phyloP scores from a whole-genome alignment of 768 basidiomycete species.

The Russula lepida region DNA sequence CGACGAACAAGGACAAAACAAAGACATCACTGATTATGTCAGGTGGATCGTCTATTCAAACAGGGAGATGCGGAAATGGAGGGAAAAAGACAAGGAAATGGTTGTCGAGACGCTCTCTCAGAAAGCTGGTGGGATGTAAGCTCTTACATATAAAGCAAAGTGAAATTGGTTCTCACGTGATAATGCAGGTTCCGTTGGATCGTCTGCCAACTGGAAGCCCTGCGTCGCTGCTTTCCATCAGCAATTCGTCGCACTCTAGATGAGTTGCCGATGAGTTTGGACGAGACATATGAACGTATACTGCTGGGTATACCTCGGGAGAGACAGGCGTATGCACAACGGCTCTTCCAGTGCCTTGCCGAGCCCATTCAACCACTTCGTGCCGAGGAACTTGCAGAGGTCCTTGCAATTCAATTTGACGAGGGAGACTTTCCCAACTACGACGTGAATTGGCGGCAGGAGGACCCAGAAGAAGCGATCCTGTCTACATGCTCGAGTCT shows the following conservation, averaged over 20 bases:
- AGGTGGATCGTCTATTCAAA: not conserved
- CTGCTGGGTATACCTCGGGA: not conserved
- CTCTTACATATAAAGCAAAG: not conserved
- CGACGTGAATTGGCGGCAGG: not conserved
- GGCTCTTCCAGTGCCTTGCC: not conserved
- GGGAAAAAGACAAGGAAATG: not conserved
- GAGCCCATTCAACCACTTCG: not conserved
- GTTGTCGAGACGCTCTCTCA: not conserved
- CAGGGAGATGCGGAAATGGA: not conserved
- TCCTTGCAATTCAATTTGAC: not conserved
- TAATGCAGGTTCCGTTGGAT: not conserved
- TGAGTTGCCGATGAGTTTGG: not conserved
- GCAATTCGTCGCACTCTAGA: not conserved
- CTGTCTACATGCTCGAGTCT: not conserved
- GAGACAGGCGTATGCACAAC: not conserved
- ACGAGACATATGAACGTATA: not conserved
- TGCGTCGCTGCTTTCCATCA: not conserved
- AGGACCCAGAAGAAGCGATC: not conserved
- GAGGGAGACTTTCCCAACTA: not conserved
- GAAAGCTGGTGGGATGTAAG: not conserved
- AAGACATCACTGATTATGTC: not conserved
- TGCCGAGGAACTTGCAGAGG: not conserved
- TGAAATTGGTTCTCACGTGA: not conserved
- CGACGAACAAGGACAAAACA: not conserved
- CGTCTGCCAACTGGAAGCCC: not conserved